Base-by-base conservation (phyloP, 306 rosid species). In the Cyclanthera cordifolia region DNA sequence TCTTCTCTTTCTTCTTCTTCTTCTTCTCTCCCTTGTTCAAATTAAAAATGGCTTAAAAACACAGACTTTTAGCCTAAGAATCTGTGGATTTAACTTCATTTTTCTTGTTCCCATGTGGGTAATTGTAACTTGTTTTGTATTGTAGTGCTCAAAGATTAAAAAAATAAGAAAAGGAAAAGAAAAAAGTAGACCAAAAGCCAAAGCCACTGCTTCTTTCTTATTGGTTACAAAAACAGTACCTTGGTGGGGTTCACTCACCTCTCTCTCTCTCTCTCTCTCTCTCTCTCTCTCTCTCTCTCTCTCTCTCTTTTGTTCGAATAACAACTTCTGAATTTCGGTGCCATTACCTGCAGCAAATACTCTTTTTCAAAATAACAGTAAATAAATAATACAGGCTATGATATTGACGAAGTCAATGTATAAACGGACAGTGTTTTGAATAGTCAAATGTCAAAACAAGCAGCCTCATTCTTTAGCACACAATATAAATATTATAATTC, bases 391-490 rank as follows among this genome's bases (percentile, higher is more conserved):
- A 4, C 28, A 28, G 21, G 8, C 66, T 32, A 3, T 19, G 3
- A 37, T 37, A 17, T 34, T 61, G 50, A 37, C 24, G 3, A 61
- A 61, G 28, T 59, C 67, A 59, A 17, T 37, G 43, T 4, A 59
- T 19, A 19, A 63, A 6, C 10, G 3, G 5, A 7, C 12, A 39
- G 30, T 39, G 30, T 11, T 61, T 12, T 39, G 51, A 39, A 21
- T 61, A 9, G 69, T 63, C 69, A 63, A 63, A 20, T 21, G n/a
- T 60, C 67, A 60, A 60, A 60, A 13, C 67, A 34, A 37, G 50
- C 28, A 41, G 19, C 6, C 34, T 63, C 34, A 51, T 41, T 24
- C 69, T 20, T 30, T 19, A 11, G 16, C 49, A 8, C 68, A 61
- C 68, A n/a, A 5, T 60, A 15, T 9, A 5, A 3, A 58, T 59